Conservation (phyloP, 352 stramenopile species). For the Globisporangium emineosum region DNA sequence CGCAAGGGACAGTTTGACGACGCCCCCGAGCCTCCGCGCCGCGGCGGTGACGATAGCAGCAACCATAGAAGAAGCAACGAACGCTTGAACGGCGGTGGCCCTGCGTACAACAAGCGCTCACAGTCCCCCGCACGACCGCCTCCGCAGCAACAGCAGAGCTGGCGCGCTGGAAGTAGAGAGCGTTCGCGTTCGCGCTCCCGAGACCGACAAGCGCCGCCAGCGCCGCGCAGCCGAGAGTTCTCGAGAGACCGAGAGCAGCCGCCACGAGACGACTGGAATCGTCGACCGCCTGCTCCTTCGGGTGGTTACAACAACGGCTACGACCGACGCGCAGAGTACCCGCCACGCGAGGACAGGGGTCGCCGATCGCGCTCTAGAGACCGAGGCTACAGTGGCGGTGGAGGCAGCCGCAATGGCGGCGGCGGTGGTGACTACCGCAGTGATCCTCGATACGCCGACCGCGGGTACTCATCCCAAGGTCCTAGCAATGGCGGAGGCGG, state of each 20-base stretch:
- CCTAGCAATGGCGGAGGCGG: constrained; percentile 11
- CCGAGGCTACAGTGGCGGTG: constrained; percentile 16
- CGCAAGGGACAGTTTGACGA: constrained; percentile 71
- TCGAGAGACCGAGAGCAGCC: constrained; percentile 11
- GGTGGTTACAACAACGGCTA: constrained; percentile 13
- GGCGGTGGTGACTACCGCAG: constrained; percentile 13
- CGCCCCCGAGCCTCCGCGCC: constrained; percentile 29
- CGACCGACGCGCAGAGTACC: constrained; percentile 8
- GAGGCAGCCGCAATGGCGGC: constrained; percentile 11
- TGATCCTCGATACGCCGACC: constrained; percentile 21
- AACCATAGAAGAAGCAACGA: constrained; percentile 9
- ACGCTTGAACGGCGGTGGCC: background rate
- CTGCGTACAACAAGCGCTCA: constrained; percentile 10
- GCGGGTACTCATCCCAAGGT: constrained; percentile 25
- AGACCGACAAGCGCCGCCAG: constrained; percentile 13
- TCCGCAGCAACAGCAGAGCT: constrained; percentile 19
- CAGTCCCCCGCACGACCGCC: constrained; percentile 7
- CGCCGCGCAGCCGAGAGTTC: constrained; percentile 8
- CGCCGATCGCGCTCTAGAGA: constrained; percentile 31
- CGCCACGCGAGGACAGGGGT: constrained; percentile 6
- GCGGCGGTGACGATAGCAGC: constrained; percentile 6
- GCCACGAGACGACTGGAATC: constrained; percentile 6
- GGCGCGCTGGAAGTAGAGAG: constrained; percentile 20
- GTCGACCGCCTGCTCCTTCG: background rate
- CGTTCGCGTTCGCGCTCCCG: constrained; percentile 25